phyloP scores from a whole-genome alignment of 352 stramenopile genomes.

The Phytopythium sindhum region DNA sequence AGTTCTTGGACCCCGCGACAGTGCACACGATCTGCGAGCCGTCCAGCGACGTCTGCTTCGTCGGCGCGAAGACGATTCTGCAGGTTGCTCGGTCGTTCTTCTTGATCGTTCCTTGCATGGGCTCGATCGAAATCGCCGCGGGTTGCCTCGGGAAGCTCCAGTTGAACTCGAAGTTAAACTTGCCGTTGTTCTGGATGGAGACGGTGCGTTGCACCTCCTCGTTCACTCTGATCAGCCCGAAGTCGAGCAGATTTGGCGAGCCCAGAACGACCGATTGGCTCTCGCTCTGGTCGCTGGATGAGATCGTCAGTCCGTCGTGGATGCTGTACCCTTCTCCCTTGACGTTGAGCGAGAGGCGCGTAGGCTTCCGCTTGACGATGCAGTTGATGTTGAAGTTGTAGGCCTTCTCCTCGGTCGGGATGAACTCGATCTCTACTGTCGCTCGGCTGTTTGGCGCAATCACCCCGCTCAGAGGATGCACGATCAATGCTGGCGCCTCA shows the following conservation, averaged over 20 bases:
- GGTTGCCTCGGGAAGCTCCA: constrained; percentile 55
- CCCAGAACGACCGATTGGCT: constrained; percentile 24
- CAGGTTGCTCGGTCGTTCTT: constrained; percentile 85
- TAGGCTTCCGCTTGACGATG: constrained; percentile 90
- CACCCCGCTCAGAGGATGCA: constrained; percentile 87
- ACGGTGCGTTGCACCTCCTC: constrained; percentile 65
- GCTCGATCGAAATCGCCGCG: constrained; percentile 54
- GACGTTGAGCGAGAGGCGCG: constrained; percentile 90
- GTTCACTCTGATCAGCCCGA: constrained; percentile 86
- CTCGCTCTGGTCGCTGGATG: constrained; percentile 41
- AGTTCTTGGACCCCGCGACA: constrained; percentile 83
- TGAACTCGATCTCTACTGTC: constrained; percentile 87
- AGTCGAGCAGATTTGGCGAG: constrained; percentile 64
- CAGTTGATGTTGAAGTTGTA: constrained; percentile 94
- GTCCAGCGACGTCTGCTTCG: constrained; percentile 75
- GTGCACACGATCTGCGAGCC: constrained; percentile 69
- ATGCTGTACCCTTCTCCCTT: constrained; percentile 95
- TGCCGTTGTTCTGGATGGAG: constrained; percentile 89
- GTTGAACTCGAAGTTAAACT: constrained; percentile 95
- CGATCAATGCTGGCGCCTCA: constrained; percentile 69
- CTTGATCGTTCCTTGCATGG: constrained; percentile 80
- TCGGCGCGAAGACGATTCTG: constrained; percentile 70
- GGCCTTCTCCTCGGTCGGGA: constrained; percentile 87
- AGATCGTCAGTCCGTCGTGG: constrained; percentile 65
- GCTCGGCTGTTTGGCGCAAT: constrained; percentile 86